phyloP scores from a whole-genome alignment of 352 stramenopile genomes.

The Pythium oligandrum region DNA sequence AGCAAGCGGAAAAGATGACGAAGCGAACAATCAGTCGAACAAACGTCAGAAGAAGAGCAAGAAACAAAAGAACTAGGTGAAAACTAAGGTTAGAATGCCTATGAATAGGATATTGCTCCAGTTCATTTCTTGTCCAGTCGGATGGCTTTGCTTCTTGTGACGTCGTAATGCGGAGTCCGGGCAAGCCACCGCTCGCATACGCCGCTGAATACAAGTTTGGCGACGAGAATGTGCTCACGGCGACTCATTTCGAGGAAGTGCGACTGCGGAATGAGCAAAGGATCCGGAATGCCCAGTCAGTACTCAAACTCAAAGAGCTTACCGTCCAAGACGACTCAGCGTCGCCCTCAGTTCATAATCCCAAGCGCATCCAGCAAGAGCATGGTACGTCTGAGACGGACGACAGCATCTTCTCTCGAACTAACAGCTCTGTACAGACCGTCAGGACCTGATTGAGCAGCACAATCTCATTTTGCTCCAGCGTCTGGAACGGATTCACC shows the following conservation, averaged over 20 bases:
- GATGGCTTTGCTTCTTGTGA: no score
- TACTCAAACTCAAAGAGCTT: constrained; percentile 28
- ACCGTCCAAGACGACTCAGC: constrained; percentile 17
- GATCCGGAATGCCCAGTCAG: constrained; percentile 38
- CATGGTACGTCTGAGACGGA: constrained; percentile 24
- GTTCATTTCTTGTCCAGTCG: no score
- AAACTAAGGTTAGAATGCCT: no score
- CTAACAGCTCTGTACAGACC: constrained; percentile 20
- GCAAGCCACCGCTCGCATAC: constrained; percentile 40
- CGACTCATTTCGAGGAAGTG: constrained; percentile 37
- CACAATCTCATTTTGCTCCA: constrained; percentile 46
- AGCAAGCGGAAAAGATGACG: no score
- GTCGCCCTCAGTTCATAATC: constrained; percentile 32
- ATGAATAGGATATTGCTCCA: no score
- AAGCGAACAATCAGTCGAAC: no score
- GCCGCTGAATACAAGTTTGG: constrained; percentile 62
- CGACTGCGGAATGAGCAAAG: constrained; percentile 41
- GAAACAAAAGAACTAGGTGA: no score
- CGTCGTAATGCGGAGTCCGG: constrained; percentile 36
- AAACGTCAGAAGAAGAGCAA: no score
- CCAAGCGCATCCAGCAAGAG: constrained; percentile 51
- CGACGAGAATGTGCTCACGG: constrained; percentile 56
- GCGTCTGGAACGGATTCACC: constrained; percentile 50
- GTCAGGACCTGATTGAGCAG: constrained; percentile 37
- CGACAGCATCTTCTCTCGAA: background rate